Percentiles rank a stretch among this genome's conserved stretches.
These are phyloP conservation scores for Tephrocybe sp. DNA, from an alignment of 768 basidiomycete genomes.

Conservation along the genomic window DNA sequence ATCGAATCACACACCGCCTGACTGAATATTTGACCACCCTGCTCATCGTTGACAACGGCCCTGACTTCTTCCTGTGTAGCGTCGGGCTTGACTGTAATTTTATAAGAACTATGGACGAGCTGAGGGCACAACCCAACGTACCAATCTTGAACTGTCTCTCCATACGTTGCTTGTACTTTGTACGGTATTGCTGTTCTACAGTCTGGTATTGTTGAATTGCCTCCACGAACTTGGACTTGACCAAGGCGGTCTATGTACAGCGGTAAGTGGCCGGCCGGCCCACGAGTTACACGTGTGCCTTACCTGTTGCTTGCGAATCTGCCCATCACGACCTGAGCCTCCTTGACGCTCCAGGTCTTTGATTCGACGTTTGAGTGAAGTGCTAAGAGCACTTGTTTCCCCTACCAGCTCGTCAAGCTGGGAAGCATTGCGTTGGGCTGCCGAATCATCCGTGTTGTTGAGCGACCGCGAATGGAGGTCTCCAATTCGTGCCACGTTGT, in stretches of 20 bases:
- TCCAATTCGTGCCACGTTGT: constrained; percentile 66
- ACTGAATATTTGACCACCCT: constrained; percentile 84
- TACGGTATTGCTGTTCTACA: constrained; percentile 78
- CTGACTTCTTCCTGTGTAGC: constrained; percentile 87
- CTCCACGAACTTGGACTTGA: constrained; percentile 80
- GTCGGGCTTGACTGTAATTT: constrained; percentile 77
- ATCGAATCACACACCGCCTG: constrained; percentile 60
- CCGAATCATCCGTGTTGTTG: constrained; percentile 72
- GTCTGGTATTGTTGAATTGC: constrained; percentile 83
- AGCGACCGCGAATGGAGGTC: constrained; percentile 76
- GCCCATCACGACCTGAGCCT: constrained; percentile 64
- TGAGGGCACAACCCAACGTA: constrained; percentile 26
- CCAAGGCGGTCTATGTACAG: constrained; percentile 49
- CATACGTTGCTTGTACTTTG: constrained; percentile 78
- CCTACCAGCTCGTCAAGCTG: constrained; percentile 69
- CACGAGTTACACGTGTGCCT: constrained; percentile 4
- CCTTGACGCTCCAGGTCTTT: constrained; percentile 70
- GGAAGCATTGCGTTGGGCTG: constrained; percentile 56
- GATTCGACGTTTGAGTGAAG: constrained; percentile 68
- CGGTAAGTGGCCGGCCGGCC: constrained; percentile 3
- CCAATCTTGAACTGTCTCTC: constrained; percentile 89
- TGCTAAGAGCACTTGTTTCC: constrained; percentile 71
- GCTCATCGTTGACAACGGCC: constrained; percentile 84
- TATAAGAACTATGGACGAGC: not conserved
- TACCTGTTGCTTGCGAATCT: constrained; percentile 80